Conservation (phyloP, 2,329 filamentous ascomycete species). For the Diaporthe vexans region DNA sequence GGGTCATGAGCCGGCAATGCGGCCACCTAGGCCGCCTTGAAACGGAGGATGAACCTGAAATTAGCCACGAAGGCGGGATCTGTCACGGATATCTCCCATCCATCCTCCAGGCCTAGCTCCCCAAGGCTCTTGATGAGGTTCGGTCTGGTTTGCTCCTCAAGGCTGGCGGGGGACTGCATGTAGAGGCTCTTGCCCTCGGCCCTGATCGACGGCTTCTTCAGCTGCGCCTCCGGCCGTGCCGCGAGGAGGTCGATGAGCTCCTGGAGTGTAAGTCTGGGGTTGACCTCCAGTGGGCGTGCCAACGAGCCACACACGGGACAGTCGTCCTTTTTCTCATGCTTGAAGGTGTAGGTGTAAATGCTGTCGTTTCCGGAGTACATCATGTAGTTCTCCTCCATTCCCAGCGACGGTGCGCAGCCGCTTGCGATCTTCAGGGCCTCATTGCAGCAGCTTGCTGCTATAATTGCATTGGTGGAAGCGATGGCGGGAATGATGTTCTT, state of each 20-base stretch:
- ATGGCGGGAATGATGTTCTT: slow-evolving; percentile 99
- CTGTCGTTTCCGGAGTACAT: slow-evolving; percentile 98
- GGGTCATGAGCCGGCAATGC: slow-evolving; percentile 20
- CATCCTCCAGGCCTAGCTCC: slow-evolving; percentile 80
- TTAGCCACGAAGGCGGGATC: slow-evolving; percentile 89
- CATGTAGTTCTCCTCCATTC: slow-evolving; percentile 92
- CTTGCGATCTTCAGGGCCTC: slow-evolving; percentile 97
- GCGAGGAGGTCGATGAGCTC: slow-evolving; percentile 90
- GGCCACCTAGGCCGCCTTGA: slow-evolving; percentile 50
- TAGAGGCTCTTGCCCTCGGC: slow-evolving; percentile 87
- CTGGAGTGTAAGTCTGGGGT: slow-evolving; percentile 79
- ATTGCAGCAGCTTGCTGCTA: slow-evolving; percentile 95
- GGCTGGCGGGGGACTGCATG: slow-evolving; percentile 84
- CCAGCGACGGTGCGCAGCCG: slow-evolving; percentile 83
- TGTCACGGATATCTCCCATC: slow-evolving; percentile 91
- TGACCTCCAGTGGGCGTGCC: slow-evolving; percentile 80
- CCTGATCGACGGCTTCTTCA: slow-evolving; percentile 93
- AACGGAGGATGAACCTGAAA: slow-evolving; percentile 69
- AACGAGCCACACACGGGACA: slow-evolving; percentile 94
- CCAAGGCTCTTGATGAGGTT: slow-evolving; percentile 85
- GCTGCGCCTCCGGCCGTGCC: slow-evolving; percentile 86
- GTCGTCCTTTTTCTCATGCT: slow-evolving; percentile 93
- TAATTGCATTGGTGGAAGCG: slow-evolving; percentile 96
- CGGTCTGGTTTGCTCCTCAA: slow-evolving; percentile 86
- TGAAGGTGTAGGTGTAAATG: slow-evolving; percentile 98